phyloP scores from a whole-genome alignment of 257 asterid species.

The Eustoma russellianum region DNA sequence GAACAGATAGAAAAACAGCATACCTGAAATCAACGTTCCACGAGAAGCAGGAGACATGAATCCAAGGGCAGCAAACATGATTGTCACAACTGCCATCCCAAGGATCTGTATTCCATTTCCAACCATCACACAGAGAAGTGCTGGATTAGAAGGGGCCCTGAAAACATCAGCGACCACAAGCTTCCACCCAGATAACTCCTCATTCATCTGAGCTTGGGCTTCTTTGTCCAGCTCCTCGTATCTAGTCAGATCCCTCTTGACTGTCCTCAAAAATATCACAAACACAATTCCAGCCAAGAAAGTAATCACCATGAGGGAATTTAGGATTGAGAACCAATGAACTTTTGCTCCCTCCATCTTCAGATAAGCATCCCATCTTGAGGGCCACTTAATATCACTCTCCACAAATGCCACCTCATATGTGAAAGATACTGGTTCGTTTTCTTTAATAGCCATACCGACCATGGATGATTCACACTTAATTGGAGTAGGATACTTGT shows the following conservation, averaged over 20 bases:
- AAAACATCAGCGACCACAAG: conserved; percentile 82
- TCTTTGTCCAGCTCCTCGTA: conserved; percentile 89
- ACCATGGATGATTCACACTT: conserved; percentile 62
- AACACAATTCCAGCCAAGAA: conserved; percentile 90
- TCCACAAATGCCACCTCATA: conserved; percentile 69
- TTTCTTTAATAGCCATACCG: conserved; percentile 59
- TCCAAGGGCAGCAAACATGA: conserved; percentile 80
- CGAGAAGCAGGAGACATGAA: conserved; percentile 95
- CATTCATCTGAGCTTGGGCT: conserved; percentile 91
- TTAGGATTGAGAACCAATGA: conserved; percentile 87
- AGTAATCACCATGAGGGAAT: conserved; percentile 83
- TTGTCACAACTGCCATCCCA: conserved; percentile 83
- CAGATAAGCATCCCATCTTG: conserved; percentile 89
- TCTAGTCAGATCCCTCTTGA: conserved; percentile 67
- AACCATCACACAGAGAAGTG: conserved; percentile 80
- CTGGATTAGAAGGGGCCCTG: conserved; percentile 58
- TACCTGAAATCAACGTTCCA: conserved; percentile 70
- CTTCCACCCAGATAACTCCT: conserved; percentile 92
- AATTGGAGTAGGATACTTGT: conserved; percentile 46
- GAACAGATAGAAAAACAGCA: conserved; percentile 78
- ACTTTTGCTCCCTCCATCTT: conserved; percentile 95
- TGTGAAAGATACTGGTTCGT: conserved; percentile 55
- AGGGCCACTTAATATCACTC: conserved; percentile 90
- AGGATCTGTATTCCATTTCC: conserved; percentile 88
- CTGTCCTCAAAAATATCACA: conserved; percentile 78